These are phyloP conservation scores for Eimeria maxima DNA, from an alignment of 169 alveolate genomes.

Conservation along the genomic window DNA sequence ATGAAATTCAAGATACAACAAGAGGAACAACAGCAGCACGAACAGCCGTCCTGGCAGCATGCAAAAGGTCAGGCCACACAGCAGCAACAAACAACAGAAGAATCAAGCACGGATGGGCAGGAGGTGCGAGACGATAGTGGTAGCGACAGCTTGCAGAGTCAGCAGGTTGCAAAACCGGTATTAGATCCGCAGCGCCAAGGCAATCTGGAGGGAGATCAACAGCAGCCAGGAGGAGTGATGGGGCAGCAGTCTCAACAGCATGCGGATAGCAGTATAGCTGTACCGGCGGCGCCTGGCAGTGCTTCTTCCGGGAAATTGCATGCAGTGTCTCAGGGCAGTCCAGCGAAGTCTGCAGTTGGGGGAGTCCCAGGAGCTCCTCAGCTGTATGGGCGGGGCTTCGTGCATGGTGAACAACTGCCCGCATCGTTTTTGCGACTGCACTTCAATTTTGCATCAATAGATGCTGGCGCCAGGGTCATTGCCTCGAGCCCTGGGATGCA, in stretches of 20 bases:
- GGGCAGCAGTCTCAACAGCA: constrained; percentile 28
- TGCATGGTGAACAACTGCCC: constrained; percentile 84
- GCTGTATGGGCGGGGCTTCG: constrained; percentile 84
- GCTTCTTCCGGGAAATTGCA: neutral
- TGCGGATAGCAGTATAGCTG: neutral
- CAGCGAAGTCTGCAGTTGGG: constrained; percentile 39
- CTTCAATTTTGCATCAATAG: constrained; percentile 91
- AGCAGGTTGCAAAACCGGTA: neutral
- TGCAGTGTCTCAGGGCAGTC: neutral
- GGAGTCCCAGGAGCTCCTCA: constrained; percentile 22
- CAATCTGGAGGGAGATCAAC: constrained; percentile 8
- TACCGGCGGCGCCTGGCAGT: neutral
- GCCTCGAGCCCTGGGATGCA: constrained; percentile 88
- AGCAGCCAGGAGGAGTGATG: neutral
- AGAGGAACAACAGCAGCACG: neutral
- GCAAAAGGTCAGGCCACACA: neutral
- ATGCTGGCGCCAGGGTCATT: constrained; percentile 91
- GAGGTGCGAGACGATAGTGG: neutral
- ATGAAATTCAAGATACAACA: neutral
- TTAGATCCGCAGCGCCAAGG: constrained; percentile 8
- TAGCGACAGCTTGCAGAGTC: neutral
- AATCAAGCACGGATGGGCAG: neutral
- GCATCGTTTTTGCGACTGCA: constrained; percentile 85
- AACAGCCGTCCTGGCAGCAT: neutral
- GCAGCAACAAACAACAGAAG: neutral